A percentile compares a stretch with the other conserved stretches of the same genome.
These are phyloP conservation scores for Trichoderma sp. DNA, from an alignment of 2,329 filamentous ascomycete genomes.

Conservation along the genomic window DNA sequence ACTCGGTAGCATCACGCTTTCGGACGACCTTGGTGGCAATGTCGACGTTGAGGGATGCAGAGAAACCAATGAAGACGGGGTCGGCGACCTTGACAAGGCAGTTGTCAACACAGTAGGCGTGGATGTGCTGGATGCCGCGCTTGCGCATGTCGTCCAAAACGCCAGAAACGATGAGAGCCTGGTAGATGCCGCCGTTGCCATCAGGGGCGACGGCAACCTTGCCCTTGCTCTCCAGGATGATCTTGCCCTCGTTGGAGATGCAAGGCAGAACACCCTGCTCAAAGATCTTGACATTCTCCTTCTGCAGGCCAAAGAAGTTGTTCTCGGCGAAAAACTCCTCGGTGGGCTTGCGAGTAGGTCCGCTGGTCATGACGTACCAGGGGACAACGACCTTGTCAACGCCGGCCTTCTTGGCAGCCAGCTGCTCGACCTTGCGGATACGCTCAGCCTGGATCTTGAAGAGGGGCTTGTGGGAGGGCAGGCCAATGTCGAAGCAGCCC, in stretches of 20 bases:
- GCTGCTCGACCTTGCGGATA: slow-evolving; percentile 80
- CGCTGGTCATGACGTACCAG: slow-evolving; percentile 99
- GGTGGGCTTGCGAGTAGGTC: slow-evolving; percentile 89
- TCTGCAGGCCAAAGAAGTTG: slow-evolving; percentile 85
- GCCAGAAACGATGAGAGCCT: slow-evolving; percentile 79
- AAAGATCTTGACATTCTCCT: slow-evolving; percentile 88
- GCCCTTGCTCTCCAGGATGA: slow-evolving; percentile 86
- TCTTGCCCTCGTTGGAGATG: slow-evolving; percentile 97
- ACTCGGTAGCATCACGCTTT: slow-evolving; percentile 95
- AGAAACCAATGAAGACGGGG: slow-evolving; percentile 92
- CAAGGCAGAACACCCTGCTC: slow-evolving; percentile 97
- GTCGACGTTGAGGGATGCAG: slow-evolving; percentile 84
- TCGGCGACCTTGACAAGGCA: slow-evolving; percentile 99
- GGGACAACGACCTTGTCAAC: slow-evolving; percentile 68
- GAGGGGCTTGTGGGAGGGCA: slow-evolving; percentile 89
- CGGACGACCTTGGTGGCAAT: slow-evolving; percentile 99
- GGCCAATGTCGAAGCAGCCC: slow-evolving; percentile 94
- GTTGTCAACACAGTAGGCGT: slow-evolving; percentile 98
- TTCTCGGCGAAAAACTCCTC: slow-evolving; percentile 90
- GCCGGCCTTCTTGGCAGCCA: slow-evolving; percentile 73
- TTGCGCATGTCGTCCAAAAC: slow-evolving; percentile 86
- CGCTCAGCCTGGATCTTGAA: slow-evolving; percentile 98
- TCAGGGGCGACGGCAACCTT: slow-evolving; percentile 95
- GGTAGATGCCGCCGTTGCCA: slow-evolving; percentile 96
- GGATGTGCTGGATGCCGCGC: slow-evolving; percentile 90